phyloP scores from a whole-genome alignment of 805 yeast genomes.

The Teunomyces lycoperdinae region DNA sequence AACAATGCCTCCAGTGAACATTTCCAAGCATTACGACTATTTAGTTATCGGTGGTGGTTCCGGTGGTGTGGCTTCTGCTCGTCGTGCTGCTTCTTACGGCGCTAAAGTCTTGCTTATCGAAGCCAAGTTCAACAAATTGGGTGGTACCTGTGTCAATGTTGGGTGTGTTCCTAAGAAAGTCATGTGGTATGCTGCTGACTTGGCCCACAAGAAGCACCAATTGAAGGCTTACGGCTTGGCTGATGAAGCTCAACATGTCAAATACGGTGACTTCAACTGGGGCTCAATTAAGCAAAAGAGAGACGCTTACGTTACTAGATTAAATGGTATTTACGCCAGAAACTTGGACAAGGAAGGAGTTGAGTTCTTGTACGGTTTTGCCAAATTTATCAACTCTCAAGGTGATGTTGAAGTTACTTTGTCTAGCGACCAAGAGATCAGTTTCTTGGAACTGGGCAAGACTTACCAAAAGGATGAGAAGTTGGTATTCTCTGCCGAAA shows the following conservation, averaged over 20 bases:
- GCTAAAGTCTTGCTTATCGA: constrained; percentile 84
- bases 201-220: constrained; percentile 70
- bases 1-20: constrained; percentile 54
- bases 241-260: constrained; percentile 50
- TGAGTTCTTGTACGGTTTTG: constrained; percentile 83
- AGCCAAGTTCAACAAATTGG: constrained; percentile 63
- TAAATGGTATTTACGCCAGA: constrained; percentile 90
- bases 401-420: constrained; percentile 76
- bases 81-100: constrained; percentile 94
- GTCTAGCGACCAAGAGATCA: constrained; percentile 38
- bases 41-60: constrained; percentile 98
- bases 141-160: constrained; percentile 98
- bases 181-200: constrained; percentile 96
- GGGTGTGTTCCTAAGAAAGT: constrained; percentile 99
- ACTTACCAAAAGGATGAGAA: constrained; percentile 49
- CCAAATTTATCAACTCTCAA: constrained; percentile 58
- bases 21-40: constrained; percentile 68
- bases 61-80: constrained; percentile 98
- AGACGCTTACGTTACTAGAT: constrained; percentile 83
- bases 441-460: constrained; percentile 30
- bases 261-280: constrained; percentile 72
- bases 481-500: constrained; percentile 69
- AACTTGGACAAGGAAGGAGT: constrained; percentile 88
- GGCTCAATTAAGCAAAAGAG: constrained; percentile 74
- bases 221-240: constrained; percentile 83